Conservation (phyloP, 2,329 filamentous ascomycete genomes). For the Xylaria sp. region DNA sequence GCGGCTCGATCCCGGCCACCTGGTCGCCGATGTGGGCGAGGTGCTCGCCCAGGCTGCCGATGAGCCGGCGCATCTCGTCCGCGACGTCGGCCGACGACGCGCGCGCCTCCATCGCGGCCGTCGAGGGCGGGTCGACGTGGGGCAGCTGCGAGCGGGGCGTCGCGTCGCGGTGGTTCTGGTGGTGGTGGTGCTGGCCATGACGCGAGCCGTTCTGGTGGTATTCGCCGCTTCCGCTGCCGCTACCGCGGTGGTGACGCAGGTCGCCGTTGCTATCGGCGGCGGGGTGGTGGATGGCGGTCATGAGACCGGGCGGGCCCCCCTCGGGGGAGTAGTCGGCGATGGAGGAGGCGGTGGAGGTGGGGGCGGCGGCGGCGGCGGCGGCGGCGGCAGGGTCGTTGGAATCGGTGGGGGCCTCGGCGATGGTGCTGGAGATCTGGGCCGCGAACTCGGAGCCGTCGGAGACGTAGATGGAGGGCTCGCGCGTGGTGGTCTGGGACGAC, state of each 20-base stretch:
- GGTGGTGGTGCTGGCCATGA: constrained; percentile 4
- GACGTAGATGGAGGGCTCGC: constrained; percentile 64
- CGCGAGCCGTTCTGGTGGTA: constrained; percentile 5
- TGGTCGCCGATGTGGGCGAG: constrained; percentile 49
- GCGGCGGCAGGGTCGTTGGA: constrained; percentile 2
- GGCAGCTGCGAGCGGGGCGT: constrained; percentile 32
- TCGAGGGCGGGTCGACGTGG: constrained; percentile 50
- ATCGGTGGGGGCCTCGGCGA: constrained; percentile 20
- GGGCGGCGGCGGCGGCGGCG: too few relatives aligned
- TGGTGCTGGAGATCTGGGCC: constrained; percentile 31
- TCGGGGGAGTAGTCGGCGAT: too few relatives aligned
- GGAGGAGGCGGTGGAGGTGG: too few relatives aligned
- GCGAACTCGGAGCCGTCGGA: constrained; percentile 60
- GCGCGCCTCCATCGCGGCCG: constrained; percentile 57
- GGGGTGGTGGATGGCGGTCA: constrained; percentile 24
- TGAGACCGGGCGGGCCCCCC: too few relatives aligned
- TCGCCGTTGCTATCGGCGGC: constrained; percentile 23
- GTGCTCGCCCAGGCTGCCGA: constrained; percentile 54
- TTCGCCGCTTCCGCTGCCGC: too few relatives aligned
- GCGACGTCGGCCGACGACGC: constrained; percentile 55
- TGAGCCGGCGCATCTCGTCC: constrained; percentile 53
- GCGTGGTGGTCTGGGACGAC: constrained; percentile 42
- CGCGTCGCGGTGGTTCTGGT: constrained; percentile 12
- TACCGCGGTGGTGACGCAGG: constrained; percentile 23
- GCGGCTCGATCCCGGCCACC: constrained; percentile 44